Evolutionary conservation across 2,329 filamentous ascomycete genomes (phyloP).

Genomic region (Neonectria magnoliae): DNA sequence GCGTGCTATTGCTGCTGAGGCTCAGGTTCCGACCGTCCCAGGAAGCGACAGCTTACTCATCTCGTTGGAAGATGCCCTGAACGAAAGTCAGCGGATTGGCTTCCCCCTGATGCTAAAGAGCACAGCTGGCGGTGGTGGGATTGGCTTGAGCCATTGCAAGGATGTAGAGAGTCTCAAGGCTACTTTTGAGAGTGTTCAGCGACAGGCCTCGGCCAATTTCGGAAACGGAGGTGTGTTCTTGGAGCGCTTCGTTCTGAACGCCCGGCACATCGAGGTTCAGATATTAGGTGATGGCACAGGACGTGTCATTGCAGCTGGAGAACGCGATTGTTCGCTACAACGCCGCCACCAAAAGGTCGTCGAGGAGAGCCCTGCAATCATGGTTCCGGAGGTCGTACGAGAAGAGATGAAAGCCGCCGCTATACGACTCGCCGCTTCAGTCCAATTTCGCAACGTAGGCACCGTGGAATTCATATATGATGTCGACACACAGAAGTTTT

Average conservation of each 20-base stretch:
- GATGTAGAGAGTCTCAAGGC: conserved; percentile 43
- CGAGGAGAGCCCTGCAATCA: conserved; percentile 56
- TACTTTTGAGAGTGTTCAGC: conserved; percentile 50
- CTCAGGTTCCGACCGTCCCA: conserved; percentile 48
- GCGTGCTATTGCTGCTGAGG: conserved; percentile 44
- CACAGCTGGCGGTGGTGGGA: conserved; percentile 59
- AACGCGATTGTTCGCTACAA: conserved; percentile 63
- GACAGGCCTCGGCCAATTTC: conserved; percentile 54
- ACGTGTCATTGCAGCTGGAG: conserved; percentile 51
- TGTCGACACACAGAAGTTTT: conserved; percentile 49
- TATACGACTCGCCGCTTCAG: conserved; percentile 46
- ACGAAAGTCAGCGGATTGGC: conserved; percentile 42
- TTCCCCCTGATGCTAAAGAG: conserved; percentile 59
- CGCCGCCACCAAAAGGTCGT: conserved; percentile 62
- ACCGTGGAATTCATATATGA: conserved; percentile 60
- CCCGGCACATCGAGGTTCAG: conserved; percentile 61
- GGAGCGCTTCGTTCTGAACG: conserved; percentile 53
- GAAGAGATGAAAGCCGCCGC: conserved; percentile 51
- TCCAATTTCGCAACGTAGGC: conserved; percentile 54
- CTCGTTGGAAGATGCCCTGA: conserved; percentile 41
- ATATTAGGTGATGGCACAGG: conserved; percentile 58
- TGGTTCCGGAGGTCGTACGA: conserved; percentile 45
- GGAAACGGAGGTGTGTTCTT: conserved; percentile 53
- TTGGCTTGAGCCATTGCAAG: conserved; percentile 52
- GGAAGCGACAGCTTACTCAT: conserved; percentile 44